A percentile compares a stretch with the other conserved stretches of the same genome.
These are phyloP conservation scores for Leccinum subtestaceum DNA, from an alignment of 768 basidiomycete species.

Conservation along the genomic window DNA sequence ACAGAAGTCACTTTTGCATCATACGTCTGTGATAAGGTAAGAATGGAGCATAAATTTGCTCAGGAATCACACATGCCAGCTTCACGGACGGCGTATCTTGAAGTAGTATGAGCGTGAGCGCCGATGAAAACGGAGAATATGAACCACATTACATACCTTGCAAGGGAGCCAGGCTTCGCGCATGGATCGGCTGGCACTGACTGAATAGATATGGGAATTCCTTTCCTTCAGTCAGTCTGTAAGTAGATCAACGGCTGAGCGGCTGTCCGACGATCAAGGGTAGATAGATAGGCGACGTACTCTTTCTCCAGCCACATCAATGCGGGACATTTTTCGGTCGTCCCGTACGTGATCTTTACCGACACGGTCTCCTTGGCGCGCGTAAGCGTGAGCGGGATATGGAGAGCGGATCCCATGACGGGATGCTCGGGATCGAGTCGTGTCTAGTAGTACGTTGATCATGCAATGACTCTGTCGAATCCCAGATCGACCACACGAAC, in stretches of 20 bases:
- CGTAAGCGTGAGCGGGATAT: constrained; percentile 46
- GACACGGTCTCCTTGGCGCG: constrained; percentile 38
- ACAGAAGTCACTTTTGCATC: constrained; percentile 71
- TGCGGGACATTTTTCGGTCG: constrained; percentile 71
- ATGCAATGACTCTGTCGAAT: neutral
- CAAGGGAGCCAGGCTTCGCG: constrained; percentile 72
- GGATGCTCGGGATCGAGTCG: constrained; percentile 54
- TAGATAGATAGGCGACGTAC: constrained; percentile 33
- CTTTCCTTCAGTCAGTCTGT: constrained; percentile 83
- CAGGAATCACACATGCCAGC: constrained; percentile 47
- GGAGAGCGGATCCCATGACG: constrained; percentile 77
- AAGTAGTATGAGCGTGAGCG: neutral
- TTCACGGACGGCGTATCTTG: constrained; percentile 86
- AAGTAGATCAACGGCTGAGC: neutral
- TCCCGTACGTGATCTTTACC: constrained; percentile 64
- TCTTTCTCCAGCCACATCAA: constrained; percentile 87
- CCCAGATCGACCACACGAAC: constrained; percentile 35
- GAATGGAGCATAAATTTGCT: neutral
- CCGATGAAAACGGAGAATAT: neutral
- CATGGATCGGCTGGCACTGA: constrained; percentile 91
- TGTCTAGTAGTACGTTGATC: constrained; percentile 37
- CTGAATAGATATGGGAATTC: constrained; percentile 85
- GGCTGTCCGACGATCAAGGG: neutral
- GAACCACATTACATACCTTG: constrained; percentile 51
- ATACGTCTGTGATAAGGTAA: constrained; percentile 57